phyloP scores from a whole-genome alignment of 225 moss, liverwort and hornwort species.

The Polytrichum formosum region DNA sequence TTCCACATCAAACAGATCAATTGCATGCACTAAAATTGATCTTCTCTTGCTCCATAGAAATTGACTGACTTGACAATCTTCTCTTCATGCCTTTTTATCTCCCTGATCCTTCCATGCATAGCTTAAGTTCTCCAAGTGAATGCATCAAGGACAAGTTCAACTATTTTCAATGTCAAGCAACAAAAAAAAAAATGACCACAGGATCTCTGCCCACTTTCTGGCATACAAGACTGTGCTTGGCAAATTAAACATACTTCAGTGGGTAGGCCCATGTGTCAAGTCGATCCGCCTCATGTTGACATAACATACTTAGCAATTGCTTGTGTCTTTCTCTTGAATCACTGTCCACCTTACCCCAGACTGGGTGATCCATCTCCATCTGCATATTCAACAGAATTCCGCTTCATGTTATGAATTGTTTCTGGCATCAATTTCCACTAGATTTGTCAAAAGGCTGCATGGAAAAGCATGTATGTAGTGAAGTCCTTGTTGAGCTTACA shows the following conservation, averaged over 20 bases:
- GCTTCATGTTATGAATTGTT: neutral
- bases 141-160: too few species aligned
- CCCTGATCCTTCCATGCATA: neutral
- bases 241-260: constrained; percentile 48
- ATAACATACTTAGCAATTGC: constrained; percentile 69
- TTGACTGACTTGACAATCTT: too few species aligned
- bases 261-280: constrained; percentile 91
- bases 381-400: constrained; percentile 21
- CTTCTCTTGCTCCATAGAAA: neutral
- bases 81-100: too few species aligned
- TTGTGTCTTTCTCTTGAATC: constrained; percentile 57
- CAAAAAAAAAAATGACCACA: too few species aligned
- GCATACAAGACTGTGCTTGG: neutral
- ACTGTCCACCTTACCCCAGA: constrained; percentile 53
- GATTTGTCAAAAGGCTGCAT: too few species aligned
- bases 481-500: too few species aligned
- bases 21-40: neutral
- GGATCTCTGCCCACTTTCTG: neutral
- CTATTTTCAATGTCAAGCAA: too few species aligned
- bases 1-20: neutral
- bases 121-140: neutral
- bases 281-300: constrained; percentile 81
- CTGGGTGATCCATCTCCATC: constrained; percentile 52
- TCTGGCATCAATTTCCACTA: too few species aligned
- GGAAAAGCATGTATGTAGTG: too few species aligned